Evolutionary conservation across 1,139 yeast species (phyloP).

Genomic region (Suhomyces choctaworum): DNA sequence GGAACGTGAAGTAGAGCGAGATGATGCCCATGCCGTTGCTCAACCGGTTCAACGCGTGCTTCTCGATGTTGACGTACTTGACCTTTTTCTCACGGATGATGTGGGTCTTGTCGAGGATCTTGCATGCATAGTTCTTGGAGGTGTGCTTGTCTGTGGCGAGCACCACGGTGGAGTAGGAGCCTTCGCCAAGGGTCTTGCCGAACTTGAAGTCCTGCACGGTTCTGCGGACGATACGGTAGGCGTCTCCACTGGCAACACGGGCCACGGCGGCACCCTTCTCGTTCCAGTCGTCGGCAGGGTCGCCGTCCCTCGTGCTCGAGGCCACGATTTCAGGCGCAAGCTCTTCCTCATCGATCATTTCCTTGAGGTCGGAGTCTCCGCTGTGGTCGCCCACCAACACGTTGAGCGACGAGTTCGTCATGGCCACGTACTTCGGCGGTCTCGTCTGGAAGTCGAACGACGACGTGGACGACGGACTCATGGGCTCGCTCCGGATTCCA

Average conservation of each 20-base stretch:
- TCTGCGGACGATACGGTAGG: constrained; percentile 43
- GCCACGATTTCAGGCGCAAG: neutral
- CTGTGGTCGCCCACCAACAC: constrained; percentile 35
- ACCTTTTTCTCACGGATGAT: constrained; percentile 93
- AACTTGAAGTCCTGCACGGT: constrained; percentile 84
- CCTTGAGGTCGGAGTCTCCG: constrained; percentile 13
- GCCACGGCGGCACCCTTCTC: constrained; percentile 42
- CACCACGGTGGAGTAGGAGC: constrained; percentile 92
- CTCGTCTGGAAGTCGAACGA: constrained; percentile 15
- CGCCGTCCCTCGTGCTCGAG: neutral
- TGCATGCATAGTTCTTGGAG: constrained; percentile 80
- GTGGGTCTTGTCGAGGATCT: constrained; percentile 88
- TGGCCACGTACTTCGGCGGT: constrained; percentile 16
- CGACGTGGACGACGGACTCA: constrained; percentile 13
- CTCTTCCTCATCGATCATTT: constrained; percentile 3
- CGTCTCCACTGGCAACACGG: constrained; percentile 19
- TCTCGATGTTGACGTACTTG: constrained; percentile 94
- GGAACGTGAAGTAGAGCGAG: constrained; percentile 87
- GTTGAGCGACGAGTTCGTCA: constrained; percentile 40
- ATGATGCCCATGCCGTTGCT: constrained; percentile 76
- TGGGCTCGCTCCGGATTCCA: constrained; percentile 30
- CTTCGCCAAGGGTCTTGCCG: constrained; percentile 88
- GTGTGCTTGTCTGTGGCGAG: constrained; percentile 79
- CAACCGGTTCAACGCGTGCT: constrained; percentile 82
- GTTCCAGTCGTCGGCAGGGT: constrained; percentile 27